Percentiles rank a stretch among this genome's conserved stretches.
Evolutionary conservation across 192 early-diverging fungal genomes (phyloP).

Genomic region (Backusella parvicylindrica): DNA sequence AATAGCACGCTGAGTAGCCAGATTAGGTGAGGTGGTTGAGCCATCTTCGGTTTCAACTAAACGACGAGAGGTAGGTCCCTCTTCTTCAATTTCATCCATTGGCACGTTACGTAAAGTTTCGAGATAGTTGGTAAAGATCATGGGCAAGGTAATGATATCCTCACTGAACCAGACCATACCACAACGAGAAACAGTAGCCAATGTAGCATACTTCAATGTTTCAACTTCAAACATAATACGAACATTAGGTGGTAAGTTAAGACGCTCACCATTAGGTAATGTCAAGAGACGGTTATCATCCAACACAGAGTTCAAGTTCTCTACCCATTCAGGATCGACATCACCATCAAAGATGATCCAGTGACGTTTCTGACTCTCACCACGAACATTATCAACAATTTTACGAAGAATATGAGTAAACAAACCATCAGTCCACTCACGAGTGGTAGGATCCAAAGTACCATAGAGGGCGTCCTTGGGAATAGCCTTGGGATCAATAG

Average conservation of each 20-base stretch:
- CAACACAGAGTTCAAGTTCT: conserved; percentile 95
- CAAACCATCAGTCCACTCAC: conserved; percentile 99
- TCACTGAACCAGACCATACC: conserved; percentile 99
- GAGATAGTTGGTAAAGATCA: conserved; percentile 84
- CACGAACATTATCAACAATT: conserved; percentile 97
- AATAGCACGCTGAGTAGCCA: conserved; percentile 74
- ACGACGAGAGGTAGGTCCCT: conserved; percentile 39
- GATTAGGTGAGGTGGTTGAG: conserved; percentile 46
- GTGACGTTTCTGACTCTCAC: conserved; percentile 89
- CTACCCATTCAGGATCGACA: conserved; percentile 99
- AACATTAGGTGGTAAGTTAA: conserved; percentile 92
- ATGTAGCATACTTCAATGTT: conserved; percentile 94
- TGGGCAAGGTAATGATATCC: conserved; percentile 75
- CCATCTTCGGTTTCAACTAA: conserved; percentile 39
- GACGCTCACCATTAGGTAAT: conserved; percentile 96
- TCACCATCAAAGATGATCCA: conserved; percentile 99
- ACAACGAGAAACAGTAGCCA: conserved; percentile 97
- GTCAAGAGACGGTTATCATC: conserved; percentile 98
- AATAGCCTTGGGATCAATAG: conserved; percentile 98
- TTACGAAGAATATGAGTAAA: conserved; percentile 97
- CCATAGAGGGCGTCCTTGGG: conserved; percentile 97
- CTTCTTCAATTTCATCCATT: conserved; percentile 82
- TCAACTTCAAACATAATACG: conserved; percentile 99
- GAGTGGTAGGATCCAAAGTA: conserved; percentile 92
- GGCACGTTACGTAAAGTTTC: conserved; percentile 66